phyloP scores from a whole-genome alignment of 2,329 filamentous ascomycete species.

The Blastomyces silverae region DNA sequence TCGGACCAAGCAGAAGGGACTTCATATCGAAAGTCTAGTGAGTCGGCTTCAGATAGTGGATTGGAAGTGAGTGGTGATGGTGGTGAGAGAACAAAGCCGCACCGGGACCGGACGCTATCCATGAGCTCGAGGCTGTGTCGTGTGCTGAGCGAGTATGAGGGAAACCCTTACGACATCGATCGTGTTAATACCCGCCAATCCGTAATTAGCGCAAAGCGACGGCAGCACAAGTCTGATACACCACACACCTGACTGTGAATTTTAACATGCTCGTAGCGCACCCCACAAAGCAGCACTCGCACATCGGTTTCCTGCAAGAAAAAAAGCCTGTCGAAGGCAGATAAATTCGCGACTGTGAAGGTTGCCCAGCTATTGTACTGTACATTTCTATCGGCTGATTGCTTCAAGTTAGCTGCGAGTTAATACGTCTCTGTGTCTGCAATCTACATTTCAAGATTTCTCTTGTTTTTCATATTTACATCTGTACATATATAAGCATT shows the following conservation, averaged over 20 bases:
- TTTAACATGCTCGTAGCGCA: too few species aligned
- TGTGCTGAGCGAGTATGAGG: conserved; percentile 34
- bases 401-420: too few species aligned
- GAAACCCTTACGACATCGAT: conserved; percentile 42
- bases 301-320: too few species aligned
- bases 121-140: conserved; percentile 1
- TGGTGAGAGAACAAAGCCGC: neutral
- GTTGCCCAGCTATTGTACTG: too few species aligned
- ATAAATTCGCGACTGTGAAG: too few species aligned
- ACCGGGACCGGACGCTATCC: neutral
- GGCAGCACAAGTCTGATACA: neutral
- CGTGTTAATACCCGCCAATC: conserved; percentile 35
- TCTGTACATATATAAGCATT: too few species aligned
- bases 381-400: too few species aligned
- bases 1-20: neutral
- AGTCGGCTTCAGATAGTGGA: neutral
- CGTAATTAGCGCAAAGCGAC: conserved; percentile 10
- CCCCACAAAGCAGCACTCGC: too few species aligned
- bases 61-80: neutral
- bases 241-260: neutral
- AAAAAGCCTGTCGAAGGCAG: too few species aligned
- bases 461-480: too few species aligned
- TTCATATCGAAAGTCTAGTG: neutral
- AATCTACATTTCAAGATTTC: too few species aligned
- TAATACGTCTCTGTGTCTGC: too few species aligned